These are phyloP conservation scores for Clitopilus passeckerianus DNA, from an alignment of 768 basidiomycete species.

Conservation along the genomic window DNA sequence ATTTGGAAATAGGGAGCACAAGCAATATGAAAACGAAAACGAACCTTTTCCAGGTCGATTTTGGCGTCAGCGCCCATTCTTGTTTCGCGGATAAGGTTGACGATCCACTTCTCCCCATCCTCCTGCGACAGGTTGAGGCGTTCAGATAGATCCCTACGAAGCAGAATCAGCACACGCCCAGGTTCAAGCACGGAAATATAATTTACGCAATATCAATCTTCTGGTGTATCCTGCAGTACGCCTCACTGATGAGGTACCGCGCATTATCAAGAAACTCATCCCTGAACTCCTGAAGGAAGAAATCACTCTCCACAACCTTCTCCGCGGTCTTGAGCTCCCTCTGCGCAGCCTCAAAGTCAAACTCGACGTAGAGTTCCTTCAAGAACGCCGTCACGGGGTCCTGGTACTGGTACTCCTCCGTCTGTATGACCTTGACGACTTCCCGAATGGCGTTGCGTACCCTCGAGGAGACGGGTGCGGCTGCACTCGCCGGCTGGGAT, in stretches of 20 bases:
- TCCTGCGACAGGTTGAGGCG: conserved; percentile 90
- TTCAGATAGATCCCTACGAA: conserved; percentile 78
- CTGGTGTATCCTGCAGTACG: conserved; percentile 96
- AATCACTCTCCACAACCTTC: conserved; percentile 84
- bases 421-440: conserved; percentile 78
- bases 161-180: not conserved
- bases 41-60: conserved; percentile 92
- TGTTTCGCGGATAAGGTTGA: conserved; percentile 97
- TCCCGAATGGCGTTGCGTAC: conserved; percentile 88
- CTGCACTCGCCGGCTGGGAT: conserved; percentile 36
- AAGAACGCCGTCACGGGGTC: conserved; percentile 92
- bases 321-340: conserved; percentile 73
- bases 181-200: not conserved
- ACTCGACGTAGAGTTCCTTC: conserved; percentile 90
- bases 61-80: conserved; percentile 96
- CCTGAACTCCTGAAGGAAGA: conserved; percentile 87
- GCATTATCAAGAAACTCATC: conserved; percentile 98
- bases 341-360: conserved; percentile 95
- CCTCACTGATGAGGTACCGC: conserved; percentile 92
- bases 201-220: conserved; percentile 80
- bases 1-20: not conserved
- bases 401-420: conserved; percentile 82
- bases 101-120: conserved; percentile 99
- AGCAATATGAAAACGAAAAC: conserved; percentile 6
- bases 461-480: conserved; percentile 52